These are phyloP conservation scores for Cutaneotrichosporon cutaneum DNA, from an alignment of 1,284 basidiomycete species.

Conservation along the genomic window DNA sequence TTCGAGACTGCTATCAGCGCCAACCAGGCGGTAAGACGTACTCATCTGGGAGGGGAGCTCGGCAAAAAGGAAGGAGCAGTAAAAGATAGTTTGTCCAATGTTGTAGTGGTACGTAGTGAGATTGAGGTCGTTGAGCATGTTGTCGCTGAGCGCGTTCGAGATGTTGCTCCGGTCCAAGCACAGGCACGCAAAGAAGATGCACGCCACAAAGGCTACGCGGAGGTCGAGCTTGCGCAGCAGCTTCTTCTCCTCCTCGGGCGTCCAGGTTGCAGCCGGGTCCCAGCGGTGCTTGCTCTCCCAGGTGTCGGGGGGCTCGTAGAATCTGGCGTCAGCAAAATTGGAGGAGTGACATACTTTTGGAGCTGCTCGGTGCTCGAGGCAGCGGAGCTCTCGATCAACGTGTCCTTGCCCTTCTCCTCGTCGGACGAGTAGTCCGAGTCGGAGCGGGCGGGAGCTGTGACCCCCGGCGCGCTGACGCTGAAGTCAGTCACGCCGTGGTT, in stretches of 20 bases:
- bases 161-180: slow-evolving; percentile 46
- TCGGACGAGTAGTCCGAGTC: slow-evolving; percentile 2
- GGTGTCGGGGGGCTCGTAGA: slow-evolving; percentile 37
- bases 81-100: slow-evolving; percentile 44
- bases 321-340: slow-evolving; percentile 14
- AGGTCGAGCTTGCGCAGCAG: slow-evolving; percentile 39
- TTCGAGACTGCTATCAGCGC: slow-evolving; percentile 38
- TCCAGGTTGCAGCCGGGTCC: slow-evolving; percentile 51
- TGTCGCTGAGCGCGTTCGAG: slow-evolving; percentile 47
- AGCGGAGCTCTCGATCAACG: neutral
- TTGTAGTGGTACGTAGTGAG: slow-evolving; percentile 52
- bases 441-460: neutral
- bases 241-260: slow-evolving; percentile 42
- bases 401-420: slow-evolving; percentile 5
- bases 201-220: slow-evolving; percentile 34
- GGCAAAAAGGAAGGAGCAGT: slow-evolving; percentile 41
- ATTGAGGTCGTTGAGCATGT: slow-evolving; percentile 47
- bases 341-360: neutral
- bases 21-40: neutral
- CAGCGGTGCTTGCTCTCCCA: slow-evolving; percentile 49
- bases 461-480: neutral
- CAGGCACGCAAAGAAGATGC: slow-evolving; percentile 43
- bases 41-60: slow-evolving; percentile 49
- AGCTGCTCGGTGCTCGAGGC: neutral
- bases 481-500: neutral